Conservation (phyloP, 257 asterid genomes). For the Nicotiana undulata region DNA sequence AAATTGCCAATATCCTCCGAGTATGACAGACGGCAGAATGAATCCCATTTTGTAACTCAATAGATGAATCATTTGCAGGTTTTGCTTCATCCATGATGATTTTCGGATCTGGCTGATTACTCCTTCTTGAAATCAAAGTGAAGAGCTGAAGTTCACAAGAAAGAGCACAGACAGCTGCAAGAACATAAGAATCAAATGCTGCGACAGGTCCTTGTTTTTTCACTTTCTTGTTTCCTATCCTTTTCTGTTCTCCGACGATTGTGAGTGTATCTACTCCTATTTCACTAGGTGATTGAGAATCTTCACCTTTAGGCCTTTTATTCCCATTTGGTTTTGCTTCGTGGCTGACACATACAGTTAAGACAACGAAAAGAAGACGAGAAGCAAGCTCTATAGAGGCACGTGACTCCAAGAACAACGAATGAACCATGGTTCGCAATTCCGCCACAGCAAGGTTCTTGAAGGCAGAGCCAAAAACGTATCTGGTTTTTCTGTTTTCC, state of each 20-base stretch:
- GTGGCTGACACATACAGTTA: constrained; percentile 95
- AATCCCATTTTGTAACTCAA: constrained; percentile 51
- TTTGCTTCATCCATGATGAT: constrained; percentile 26
- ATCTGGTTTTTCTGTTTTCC: constrained; percentile 72
- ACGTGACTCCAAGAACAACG: constrained; percentile 78
- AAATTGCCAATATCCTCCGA: constrained; percentile 73
- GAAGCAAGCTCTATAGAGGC: constrained; percentile 92
- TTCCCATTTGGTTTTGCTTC: constrained; percentile 83
- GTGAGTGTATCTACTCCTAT: constrained; percentile 29
- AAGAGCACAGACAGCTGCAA: constrained; percentile 96
- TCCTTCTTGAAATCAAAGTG: constrained; percentile 65
- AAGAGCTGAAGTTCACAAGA: constrained; percentile 94
- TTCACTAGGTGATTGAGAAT: constrained; percentile 28
- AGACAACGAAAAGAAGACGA: constrained; percentile 89
- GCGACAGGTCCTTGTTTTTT: constrained; percentile 92
- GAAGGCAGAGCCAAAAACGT: constrained; percentile 71
- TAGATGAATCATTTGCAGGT: constrained; percentile 39
- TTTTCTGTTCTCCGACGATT: constrained; percentile 31
- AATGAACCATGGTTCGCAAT: constrained; percentile 96
- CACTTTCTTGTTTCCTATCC: constrained; percentile 31
- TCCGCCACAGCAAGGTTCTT: constrained; percentile 96
- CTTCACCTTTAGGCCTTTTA: constrained; percentile 66
- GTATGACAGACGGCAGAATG: constrained; percentile 89
- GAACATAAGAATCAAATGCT: constrained; percentile 93
- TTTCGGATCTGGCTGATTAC: constrained; percentile 26